These are phyloP conservation scores for Termitomyces sp. DNA, from an alignment of 1,284 basidiomycete genomes.

Conservation along the genomic window DNA sequence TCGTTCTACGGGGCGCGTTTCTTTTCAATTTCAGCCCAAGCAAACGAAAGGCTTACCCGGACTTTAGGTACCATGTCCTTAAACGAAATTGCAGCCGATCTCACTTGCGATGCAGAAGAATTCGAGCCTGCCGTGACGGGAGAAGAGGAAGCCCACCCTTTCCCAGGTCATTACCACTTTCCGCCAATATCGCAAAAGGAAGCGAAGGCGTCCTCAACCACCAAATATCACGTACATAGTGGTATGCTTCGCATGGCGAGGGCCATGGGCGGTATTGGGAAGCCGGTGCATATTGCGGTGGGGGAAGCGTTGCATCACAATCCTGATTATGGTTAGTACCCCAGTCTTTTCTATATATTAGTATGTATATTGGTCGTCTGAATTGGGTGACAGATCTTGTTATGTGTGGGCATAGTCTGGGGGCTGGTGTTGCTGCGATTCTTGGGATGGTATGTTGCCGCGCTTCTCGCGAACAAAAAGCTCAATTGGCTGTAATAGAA, in stretches of 20 bases:
- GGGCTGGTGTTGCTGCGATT: slow-evolving; percentile 78
- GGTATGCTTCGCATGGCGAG: slow-evolving; percentile 78
- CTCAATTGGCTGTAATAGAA: slow-evolving; percentile 42
- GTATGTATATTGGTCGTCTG: background rate
- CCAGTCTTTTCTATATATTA: background rate
- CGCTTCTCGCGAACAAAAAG: background rate
- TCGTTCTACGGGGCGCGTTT: slow-evolving; percentile 58
- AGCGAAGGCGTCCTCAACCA: slow-evolving; percentile 7
- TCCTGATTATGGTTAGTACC: slow-evolving; percentile 58
- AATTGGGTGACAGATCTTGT: slow-evolving; percentile 50
- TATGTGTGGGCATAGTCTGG: slow-evolving; percentile 82
- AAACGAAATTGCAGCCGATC: slow-evolving; percentile 78
- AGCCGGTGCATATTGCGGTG: slow-evolving; percentile 74
- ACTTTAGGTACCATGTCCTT: slow-evolving; percentile 69
- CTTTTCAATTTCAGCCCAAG: background rate
- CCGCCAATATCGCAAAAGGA: slow-evolving; percentile 16
- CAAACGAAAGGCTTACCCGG: slow-evolving; percentile 8
- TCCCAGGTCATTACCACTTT: slow-evolving; percentile 30
- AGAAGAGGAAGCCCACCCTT: slow-evolving; percentile 24
- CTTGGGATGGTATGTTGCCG: slow-evolving; percentile 60
- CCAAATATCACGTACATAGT: slow-evolving; percentile 59
- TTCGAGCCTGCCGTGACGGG: slow-evolving; percentile 50
- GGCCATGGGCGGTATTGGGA: slow-evolving; percentile 72
- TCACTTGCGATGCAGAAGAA: slow-evolving; percentile 69
- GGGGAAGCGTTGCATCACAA: slow-evolving; percentile 64